phyloP scores from a whole-genome alignment of 192 early-diverging fungal genomes.

The Umbelopsis sp. region DNA sequence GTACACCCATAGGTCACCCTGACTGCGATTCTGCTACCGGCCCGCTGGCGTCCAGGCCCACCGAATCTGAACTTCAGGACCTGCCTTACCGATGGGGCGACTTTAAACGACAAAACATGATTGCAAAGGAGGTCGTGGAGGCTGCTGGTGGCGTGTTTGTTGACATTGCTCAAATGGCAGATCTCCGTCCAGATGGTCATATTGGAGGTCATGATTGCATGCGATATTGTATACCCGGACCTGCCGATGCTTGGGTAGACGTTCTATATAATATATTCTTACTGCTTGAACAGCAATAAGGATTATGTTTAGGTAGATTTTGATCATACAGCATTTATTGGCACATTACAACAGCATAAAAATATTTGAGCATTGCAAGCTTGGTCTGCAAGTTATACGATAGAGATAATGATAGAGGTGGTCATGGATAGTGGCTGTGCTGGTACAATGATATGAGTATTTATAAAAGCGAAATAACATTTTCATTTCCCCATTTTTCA shows the following conservation, averaged over 20 bases:
- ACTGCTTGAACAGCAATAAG: not conserved
- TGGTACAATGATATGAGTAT: not conserved
- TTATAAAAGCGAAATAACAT: not conserved
- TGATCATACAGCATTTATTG: too few species aligned
- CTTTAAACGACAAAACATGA: slow-evolving; percentile 47
- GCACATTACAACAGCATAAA: too few species aligned
- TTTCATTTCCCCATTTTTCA: not conserved
- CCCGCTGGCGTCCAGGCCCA: slow-evolving; percentile 40
- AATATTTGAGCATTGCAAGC: too few species aligned
- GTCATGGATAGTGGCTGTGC: too few species aligned
- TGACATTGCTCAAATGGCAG: slow-evolving; percentile 49
- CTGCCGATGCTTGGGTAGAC: slow-evolving; percentile 50
- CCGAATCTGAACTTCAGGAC: slow-evolving; percentile 33
- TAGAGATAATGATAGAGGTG: too few species aligned
- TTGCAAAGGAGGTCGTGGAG: slow-evolving; percentile 54
- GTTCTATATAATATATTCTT: slow-evolving; percentile 41
- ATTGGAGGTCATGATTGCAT: slow-evolving; percentile 59
- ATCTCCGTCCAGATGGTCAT: slow-evolving; percentile 54
- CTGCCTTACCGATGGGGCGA: slow-evolving; percentile 46
- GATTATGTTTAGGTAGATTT: too few species aligned
- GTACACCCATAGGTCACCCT: slow-evolving; percentile 51
- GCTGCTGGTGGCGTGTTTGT: slow-evolving; percentile 54
- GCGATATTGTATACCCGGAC: slow-evolving; percentile 59
- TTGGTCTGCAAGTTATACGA: too few species aligned
- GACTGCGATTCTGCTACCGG: slow-evolving; percentile 45